A percentile compares a stretch with the other conserved stretches of the same genome.
phyloP scores from a whole-genome alignment of 176 grass and related monocot genomes.

The Miscanthus lutarioriparius region DNA sequence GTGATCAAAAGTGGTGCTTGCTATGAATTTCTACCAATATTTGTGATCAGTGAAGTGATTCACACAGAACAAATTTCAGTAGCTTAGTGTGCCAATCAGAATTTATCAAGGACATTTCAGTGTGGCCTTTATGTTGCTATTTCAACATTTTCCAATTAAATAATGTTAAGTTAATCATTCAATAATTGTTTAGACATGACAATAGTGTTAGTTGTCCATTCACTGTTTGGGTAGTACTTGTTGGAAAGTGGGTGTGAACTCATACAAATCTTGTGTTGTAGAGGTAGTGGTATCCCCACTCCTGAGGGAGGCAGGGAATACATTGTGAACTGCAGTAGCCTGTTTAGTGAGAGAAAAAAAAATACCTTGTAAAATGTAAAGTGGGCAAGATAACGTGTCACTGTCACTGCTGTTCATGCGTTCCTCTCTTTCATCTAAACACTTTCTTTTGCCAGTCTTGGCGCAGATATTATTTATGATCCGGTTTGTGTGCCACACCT shows the following conservation, averaged over 20 bases:
- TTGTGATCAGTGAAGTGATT: background rate
- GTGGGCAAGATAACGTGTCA: background rate
- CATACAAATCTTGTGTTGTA: background rate
- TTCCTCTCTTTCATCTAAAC: background rate
- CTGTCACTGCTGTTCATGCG: background rate
- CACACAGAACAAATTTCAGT: background rate
- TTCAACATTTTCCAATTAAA: background rate
- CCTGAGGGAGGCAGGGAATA: background rate
- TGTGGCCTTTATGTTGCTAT: background rate
- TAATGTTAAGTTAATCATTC: background rate
- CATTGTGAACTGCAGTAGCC: background rate
- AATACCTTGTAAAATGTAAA: background rate
- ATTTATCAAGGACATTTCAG: background rate
- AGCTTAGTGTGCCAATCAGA: background rate
- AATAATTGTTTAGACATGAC: background rate
- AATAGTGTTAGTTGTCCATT: background rate
- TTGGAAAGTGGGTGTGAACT: background rate
- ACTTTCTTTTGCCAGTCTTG: conserved; percentile 51
- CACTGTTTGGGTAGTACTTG: background rate
- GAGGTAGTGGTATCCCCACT: background rate
- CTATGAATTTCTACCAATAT: background rate
- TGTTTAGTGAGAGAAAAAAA: background rate
- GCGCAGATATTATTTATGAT: conserved; percentile 91
- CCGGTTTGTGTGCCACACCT: conserved; percentile 69
- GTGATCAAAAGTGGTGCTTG: background rate